phyloP scores from a whole-genome alignment of 495 filamentous ascomycete genomes.

The Hypoxylon trugodes region DNA sequence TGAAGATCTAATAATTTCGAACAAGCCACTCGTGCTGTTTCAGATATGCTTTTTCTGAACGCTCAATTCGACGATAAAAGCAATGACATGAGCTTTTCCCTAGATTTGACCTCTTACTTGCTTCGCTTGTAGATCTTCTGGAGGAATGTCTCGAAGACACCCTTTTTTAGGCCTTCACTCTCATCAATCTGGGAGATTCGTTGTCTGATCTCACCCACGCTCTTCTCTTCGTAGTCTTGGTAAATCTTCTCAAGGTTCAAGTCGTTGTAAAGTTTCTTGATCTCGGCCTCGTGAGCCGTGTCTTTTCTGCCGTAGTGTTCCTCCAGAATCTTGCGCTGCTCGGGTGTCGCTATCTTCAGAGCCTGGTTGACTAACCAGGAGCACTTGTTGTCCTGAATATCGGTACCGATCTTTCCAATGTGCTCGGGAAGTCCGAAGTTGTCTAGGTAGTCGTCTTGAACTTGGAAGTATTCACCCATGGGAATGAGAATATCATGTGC shows the following conservation, averaged over 20 bases:
- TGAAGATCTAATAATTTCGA: slow-evolving; percentile 11
- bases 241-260: slow-evolving; percentile 83
- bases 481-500: slow-evolving; percentile 93
- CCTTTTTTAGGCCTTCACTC: slow-evolving; percentile 84
- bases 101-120: slow-evolving; percentile 64
- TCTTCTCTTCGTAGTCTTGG: slow-evolving; percentile 85
- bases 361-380: slow-evolving; percentile 97
- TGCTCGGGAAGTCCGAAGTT: slow-evolving; percentile 89
- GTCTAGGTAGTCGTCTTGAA: slow-evolving; percentile 98
- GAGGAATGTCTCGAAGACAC: slow-evolving; percentile 88
- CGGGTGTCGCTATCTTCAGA: slow-evolving; percentile 73
- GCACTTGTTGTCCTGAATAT: slow-evolving; percentile 99
- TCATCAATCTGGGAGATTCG: slow-evolving; percentile 86
- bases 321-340: slow-evolving; percentile 83
- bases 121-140: slow-evolving; percentile 96
- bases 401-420: slow-evolving; percentile 98
- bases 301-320: slow-evolving; percentile 93
- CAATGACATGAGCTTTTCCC: neutral
- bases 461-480: slow-evolving; percentile 99
- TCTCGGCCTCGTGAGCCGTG: slow-evolving; percentile 74
- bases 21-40: slow-evolving; percentile 3
- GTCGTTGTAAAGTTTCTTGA: slow-evolving; percentile 89
- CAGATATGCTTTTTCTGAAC: slow-evolving; percentile 2
- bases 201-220: slow-evolving; percentile 73
- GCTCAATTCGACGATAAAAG: neutral